These are phyloP conservation scores for Phytopythium montanum DNA, from an alignment of 352 stramenopile genomes.

Conservation along the genomic window DNA sequence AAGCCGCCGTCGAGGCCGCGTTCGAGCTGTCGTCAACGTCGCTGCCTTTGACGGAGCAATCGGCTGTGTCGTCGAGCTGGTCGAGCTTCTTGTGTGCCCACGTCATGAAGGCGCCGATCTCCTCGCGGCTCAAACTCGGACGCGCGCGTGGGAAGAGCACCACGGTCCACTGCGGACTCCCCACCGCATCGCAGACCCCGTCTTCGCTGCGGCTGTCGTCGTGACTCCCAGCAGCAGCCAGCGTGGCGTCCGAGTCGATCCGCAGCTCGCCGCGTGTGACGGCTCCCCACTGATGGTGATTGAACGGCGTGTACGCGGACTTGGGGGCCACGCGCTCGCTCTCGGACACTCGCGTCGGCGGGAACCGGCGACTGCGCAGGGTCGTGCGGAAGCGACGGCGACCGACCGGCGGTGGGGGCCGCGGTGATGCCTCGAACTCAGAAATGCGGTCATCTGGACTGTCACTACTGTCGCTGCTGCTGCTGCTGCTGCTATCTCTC, in stretches of 20 bases:
- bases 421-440: not conserved
- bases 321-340: conserved; percentile 25
- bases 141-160: conserved; percentile 38
- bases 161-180: conserved; percentile 25
- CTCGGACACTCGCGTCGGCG: conserved; percentile 26
- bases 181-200: conserved; percentile 6
- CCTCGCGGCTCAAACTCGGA: conserved; percentile 21
- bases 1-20: not conserved
- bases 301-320: conserved; percentile 33
- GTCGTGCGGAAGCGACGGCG: conserved; percentile 29
- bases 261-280: not conserved
- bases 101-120: conserved; percentile 26
- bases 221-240: not conserved
- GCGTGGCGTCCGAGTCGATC: conserved; percentile 15
- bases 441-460: not conserved
- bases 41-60: not conserved
- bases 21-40: not conserved
- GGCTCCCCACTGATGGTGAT: conserved; percentile 8
- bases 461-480: not conserved
- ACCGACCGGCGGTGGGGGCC: not conserved
- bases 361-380: conserved; percentile 33
- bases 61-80: not conserved
- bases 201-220: not conserved
- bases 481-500: not conserved
- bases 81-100: conserved; percentile 24